Evolutionary conservation across 352 stramenopile genomes (phyloP).

Genomic region (Blastocystis hominis): DNA sequence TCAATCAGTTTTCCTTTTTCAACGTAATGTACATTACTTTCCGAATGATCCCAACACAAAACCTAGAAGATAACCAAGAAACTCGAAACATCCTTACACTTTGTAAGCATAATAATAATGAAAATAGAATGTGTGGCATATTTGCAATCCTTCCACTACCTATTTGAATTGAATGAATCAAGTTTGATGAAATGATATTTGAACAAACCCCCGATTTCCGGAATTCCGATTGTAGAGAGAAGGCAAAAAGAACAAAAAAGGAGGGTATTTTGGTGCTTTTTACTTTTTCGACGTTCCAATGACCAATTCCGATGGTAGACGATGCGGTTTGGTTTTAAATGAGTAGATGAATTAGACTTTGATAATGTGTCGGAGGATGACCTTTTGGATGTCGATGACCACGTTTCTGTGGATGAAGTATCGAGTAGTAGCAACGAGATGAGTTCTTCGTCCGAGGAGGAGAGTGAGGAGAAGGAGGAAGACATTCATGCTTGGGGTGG

Average conservation of each 20-base stretch:
- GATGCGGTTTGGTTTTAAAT: neutral
- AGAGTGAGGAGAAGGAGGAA: neutral
- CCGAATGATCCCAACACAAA: neutral
- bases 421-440: slow-evolving; percentile 19
- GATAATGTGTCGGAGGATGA: slow-evolving; percentile 26
- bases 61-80: too few relatives aligned
- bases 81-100: too few relatives aligned
- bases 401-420: slow-evolving; percentile 12
- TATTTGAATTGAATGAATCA: too few relatives aligned
- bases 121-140: too few relatives aligned
- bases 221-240: too few relatives aligned
- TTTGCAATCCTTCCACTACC: too few relatives aligned
- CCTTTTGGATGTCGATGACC: neutral
- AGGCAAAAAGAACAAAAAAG: too few relatives aligned
- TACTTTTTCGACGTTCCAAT: slow-evolving; percentile 36
- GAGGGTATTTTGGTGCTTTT: too few relatives aligned
- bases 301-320: neutral
- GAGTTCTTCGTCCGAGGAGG: neutral
- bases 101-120: too few relatives aligned
- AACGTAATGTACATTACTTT: neutral
- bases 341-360: slow-evolving; percentile 5
- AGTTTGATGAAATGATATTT: too few relatives aligned
- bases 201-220: too few relatives aligned
- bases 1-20: neutral
- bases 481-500: slow-evolving; percentile 2